Conservation (phyloP, 2,329 filamentous ascomycete genomes). For the Exserohilum rostratum region DNA sequence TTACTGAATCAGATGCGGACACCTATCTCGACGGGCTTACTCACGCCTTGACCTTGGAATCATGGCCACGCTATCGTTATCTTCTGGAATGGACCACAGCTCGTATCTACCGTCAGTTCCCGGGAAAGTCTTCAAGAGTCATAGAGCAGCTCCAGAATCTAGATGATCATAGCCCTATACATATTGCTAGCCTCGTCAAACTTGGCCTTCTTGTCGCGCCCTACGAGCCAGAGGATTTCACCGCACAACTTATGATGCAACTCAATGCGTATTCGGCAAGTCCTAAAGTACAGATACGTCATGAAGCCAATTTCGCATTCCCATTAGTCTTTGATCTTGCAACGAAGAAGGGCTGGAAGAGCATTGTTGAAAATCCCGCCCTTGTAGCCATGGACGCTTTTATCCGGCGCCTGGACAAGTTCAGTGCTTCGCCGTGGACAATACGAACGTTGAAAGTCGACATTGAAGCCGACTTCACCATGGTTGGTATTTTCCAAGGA, state of each 20-base stretch:
- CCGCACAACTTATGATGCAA: conserved; percentile 48
- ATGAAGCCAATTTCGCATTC: conserved; percentile 59
- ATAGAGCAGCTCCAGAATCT: conserved; percentile 46
- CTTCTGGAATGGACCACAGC: conserved; percentile 57
- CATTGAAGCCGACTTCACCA: conserved; percentile 50
- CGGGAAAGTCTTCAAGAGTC: conserved; percentile 40
- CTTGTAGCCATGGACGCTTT: conserved; percentile 52
- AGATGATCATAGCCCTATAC: conserved; percentile 56
- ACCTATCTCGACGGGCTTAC: conserved; percentile 48
- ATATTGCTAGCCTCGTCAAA: conserved; percentile 56
- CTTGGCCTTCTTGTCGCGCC: conserved; percentile 52
- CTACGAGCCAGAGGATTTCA: conserved; percentile 48
- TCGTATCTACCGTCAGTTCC: conserved; percentile 49
- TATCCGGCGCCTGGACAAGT: conserved; percentile 53
- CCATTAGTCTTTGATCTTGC: conserved; percentile 53
- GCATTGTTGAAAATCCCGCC: conserved; percentile 48
- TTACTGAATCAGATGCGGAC: conserved; percentile 34
- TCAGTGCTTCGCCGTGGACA: conserved; percentile 48
- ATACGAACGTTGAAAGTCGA: conserved; percentile 50
- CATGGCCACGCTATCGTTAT: conserved; percentile 55
- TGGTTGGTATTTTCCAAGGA: conserved; percentile 55
- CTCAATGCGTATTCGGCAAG: conserved; percentile 54
- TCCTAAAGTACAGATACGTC: conserved; percentile 59
- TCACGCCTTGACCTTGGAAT: conserved; percentile 53
- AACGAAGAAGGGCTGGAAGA: conserved; percentile 41